Conservation (phyloP, 148 eudicot species). For the Pharnaceum exiguum region DNA sequence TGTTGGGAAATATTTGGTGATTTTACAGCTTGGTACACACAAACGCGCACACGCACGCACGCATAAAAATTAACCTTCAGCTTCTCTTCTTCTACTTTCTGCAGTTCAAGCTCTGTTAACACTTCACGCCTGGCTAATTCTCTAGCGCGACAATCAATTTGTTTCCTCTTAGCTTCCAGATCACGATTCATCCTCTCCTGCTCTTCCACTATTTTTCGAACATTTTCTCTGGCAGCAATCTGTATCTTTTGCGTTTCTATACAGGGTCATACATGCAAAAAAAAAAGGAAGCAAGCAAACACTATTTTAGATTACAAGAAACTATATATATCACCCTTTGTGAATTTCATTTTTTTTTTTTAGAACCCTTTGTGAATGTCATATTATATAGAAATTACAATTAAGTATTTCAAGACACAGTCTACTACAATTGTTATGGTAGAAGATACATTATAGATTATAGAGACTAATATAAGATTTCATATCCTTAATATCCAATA, state of each 20-base stretch:
- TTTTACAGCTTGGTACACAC: no score
- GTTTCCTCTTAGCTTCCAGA: slow-evolving; percentile 49
- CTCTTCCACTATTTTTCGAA: slow-evolving; percentile 53
- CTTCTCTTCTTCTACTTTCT: slow-evolving; percentile 80
- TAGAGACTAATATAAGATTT: no score
- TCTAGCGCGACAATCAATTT: slow-evolving; percentile 60
- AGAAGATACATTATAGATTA: no score
- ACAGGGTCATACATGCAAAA: neutral
- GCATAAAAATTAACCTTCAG: slow-evolving; percentile 47
- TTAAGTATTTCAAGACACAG: no score
- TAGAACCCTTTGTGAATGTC: no score
- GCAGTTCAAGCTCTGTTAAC: slow-evolving; percentile 70
- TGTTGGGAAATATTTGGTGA: neutral
- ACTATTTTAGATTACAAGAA: no score
- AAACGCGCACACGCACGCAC: neutral
- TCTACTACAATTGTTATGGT: no score
- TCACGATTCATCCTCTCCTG: slow-evolving; percentile 63
- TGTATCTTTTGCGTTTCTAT: slow-evolving; percentile 83
- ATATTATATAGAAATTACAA: no score
- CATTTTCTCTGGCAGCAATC: slow-evolving; percentile 47
- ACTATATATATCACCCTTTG: no score
- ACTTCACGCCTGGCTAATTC: slow-evolving; percentile 66
- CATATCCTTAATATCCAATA: no score
- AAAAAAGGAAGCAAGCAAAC: neutral
- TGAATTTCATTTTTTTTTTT: no score